phyloP scores from a whole-genome alignment of 2,329 filamentous ascomycete genomes.

The Neonectria ditissima region DNA sequence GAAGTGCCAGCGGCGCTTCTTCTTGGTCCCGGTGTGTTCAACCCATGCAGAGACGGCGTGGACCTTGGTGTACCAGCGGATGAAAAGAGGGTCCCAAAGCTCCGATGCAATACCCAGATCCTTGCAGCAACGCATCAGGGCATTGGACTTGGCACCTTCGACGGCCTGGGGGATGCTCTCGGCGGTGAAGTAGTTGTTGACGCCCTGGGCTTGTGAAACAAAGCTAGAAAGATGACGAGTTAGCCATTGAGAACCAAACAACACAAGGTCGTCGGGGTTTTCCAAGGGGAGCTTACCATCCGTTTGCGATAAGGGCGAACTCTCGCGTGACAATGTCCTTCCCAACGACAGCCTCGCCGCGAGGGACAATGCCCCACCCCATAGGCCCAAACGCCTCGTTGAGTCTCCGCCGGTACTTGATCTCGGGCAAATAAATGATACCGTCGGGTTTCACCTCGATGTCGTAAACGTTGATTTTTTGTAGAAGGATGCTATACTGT shows the following conservation, averaged over 20 bases:
- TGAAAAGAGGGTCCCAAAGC: constrained; percentile 95
- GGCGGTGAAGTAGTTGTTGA: constrained; percentile 91
- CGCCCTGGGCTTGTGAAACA: constrained; percentile 91
- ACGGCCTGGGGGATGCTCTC: constrained; percentile 94
- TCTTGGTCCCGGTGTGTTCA: constrained; percentile 88
- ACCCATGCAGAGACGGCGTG: constrained; percentile 88
- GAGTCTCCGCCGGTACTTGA: constrained; percentile 93
- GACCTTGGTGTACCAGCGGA: constrained; percentile 82
- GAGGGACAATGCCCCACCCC: constrained; percentile 92
- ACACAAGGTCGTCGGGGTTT: constrained; percentile 2
- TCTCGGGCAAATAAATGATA: constrained; percentile 95
- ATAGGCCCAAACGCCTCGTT: constrained; percentile 94
- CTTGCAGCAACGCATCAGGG: constrained; percentile 98
- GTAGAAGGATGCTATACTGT: constrained; percentile 74
- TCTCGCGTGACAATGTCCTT: constrained; percentile 85
- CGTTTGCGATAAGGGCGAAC: constrained; percentile 90
- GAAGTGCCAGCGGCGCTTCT: constrained; percentile 87
- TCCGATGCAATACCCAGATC: constrained; percentile 95
- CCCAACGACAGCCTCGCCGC: constrained; percentile 88
- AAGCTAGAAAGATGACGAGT: constrained; percentile 67
- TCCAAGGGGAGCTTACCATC: constrained; percentile 70
- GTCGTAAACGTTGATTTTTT: constrained; percentile 76
- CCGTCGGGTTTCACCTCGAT: constrained; percentile 98
- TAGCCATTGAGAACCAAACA: constrained; percentile 1
- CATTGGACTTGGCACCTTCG: constrained; percentile 98